These are phyloP conservation scores for Pterocarpus santalinus DNA, from an alignment of 306 rosid species.

Conservation along the genomic window DNA sequence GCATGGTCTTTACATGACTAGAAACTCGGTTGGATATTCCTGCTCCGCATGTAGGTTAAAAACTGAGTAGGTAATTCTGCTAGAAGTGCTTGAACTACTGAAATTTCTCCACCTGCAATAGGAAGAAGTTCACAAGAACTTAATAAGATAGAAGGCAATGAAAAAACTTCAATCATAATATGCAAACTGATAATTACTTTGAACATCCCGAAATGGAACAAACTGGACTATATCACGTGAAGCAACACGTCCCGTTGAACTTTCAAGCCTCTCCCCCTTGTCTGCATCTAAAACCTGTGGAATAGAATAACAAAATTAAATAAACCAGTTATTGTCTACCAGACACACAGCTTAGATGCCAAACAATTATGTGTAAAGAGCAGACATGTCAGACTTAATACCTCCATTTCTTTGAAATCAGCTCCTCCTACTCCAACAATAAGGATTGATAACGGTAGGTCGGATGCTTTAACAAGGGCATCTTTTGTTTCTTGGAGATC, in stretches of 20 bases:
- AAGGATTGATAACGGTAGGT: constrained; percentile 93
- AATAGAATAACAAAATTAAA: constrained; percentile 43
- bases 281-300: constrained; percentile 89
- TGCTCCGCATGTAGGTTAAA: constrained; percentile 85
- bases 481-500: constrained; percentile 99
- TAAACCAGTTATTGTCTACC: constrained; percentile 16
- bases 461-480: constrained; percentile 95
- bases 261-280: constrained; percentile 95
- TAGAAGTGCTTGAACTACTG: constrained; percentile 95
- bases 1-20: constrained; percentile 53
- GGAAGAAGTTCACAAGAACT: constrained; percentile 27
- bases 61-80: constrained; percentile 95
- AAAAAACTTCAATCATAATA: constrained; percentile 15
- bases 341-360: constrained; percentile 2
- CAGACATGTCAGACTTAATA: constrained; percentile 42
- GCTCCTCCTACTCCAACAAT: constrained; percentile 99
- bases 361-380: constrained; percentile 31
- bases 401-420: constrained; percentile 99
- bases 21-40: constrained; percentile 78
- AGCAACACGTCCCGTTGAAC: constrained; percentile 84
- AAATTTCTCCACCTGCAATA: constrained; percentile 84
- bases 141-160: constrained; percentile 30
- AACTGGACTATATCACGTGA: constrained; percentile 98
- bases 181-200: constrained; percentile 68
- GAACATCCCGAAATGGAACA: constrained; percentile 92